Conservation (phyloP, 2,329 filamentous ascomycete genomes). For the Ceratocystis cacaofunesta region DNA sequence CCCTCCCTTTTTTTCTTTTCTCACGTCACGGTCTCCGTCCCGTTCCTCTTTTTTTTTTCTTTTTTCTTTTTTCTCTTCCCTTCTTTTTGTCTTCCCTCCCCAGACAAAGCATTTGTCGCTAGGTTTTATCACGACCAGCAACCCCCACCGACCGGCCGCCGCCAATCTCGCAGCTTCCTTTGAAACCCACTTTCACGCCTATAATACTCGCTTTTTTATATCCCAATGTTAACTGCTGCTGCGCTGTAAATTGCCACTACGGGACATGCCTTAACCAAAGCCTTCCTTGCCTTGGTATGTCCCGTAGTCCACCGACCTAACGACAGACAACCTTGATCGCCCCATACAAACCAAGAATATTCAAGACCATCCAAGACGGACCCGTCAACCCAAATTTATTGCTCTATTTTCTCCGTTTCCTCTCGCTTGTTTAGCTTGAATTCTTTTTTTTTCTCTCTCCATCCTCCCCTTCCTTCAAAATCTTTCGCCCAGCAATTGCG, state of each 20-base stretch:
- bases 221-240: conserved; percentile 32
- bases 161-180: conserved; percentile 13
- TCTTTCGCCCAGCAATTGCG: not conserved
- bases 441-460: not conserved
- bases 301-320: conserved; percentile 73
- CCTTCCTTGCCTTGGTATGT: conserved; percentile 28
- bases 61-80: conserved; percentile 9
- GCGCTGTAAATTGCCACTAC: conserved; percentile 86
- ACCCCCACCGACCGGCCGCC: conserved; percentile 15
- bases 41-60: conserved; percentile 1
- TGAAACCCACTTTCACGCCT: conserved; percentile 53
- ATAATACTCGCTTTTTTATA: conserved; percentile 52
- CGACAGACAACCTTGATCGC: conserved; percentile 47
- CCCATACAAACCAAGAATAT: conserved; percentile 26
- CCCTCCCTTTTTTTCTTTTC: conserved; percentile 4
- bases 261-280: conserved; percentile 39
- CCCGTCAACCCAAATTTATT: conserved; percentile 31
- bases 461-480: not conserved
- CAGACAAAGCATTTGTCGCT: conserved; percentile 20
- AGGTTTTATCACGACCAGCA: conserved; percentile 23
- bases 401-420: not conserved
- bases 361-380: conserved; percentile 31
- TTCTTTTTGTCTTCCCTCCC: conserved; percentile 17
- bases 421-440: conserved; percentile 3
- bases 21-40: not conserved